A percentile compares a stretch with the other conserved stretches of the same genome.
phyloP scores from a whole-genome alignment of 208 protist species.

The Novymonas esmeraldas region DNA sequence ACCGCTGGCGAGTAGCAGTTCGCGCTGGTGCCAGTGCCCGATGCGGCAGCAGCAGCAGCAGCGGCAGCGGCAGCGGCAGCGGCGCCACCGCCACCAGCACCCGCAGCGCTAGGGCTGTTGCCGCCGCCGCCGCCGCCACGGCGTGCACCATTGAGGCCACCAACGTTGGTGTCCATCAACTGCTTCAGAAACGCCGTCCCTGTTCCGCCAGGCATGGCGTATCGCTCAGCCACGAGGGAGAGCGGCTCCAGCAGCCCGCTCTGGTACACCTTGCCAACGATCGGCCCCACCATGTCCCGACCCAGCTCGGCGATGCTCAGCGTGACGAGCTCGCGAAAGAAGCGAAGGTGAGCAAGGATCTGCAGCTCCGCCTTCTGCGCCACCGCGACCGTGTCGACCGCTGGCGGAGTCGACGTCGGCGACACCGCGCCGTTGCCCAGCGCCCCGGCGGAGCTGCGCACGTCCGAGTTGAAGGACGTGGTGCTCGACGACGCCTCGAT shows the following conservation, averaged over 20 bases:
- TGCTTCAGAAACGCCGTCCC: constrained; percentile 37
- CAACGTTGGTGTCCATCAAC: constrained; percentile 17
- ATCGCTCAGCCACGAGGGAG: constrained; percentile 76
- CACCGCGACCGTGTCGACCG: background rate
- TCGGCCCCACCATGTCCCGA: constrained; percentile 56
- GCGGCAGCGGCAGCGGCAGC: constrained; percentile 14
- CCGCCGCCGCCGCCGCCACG: constrained; percentile 1
- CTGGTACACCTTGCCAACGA: constrained; percentile 65
- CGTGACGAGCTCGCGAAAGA: constrained; percentile 64
- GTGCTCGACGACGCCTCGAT: constrained; percentile 21
- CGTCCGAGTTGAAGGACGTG: constrained; percentile 18
- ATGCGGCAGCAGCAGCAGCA: background rate
- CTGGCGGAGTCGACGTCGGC: constrained; percentile 8
- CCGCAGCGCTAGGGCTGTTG: constrained; percentile 28
- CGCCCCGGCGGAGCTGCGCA: background rate
- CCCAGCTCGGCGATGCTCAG: constrained; percentile 65
- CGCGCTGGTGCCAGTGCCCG: constrained; percentile 3
- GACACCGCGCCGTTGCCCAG: constrained; percentile 5
- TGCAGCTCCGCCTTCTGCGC: constrained; percentile 53
- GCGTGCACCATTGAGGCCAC: background rate
- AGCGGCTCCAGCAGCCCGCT: constrained; percentile 66
- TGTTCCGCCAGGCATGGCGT: constrained; percentile 48
- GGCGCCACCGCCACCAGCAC: constrained; percentile 37
- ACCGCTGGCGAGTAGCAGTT: constrained; percentile 59
- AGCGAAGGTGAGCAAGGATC: constrained; percentile 69